phyloP scores from a whole-genome alignment of 139 green algal species.

The Mesostigma viride region DNA sequence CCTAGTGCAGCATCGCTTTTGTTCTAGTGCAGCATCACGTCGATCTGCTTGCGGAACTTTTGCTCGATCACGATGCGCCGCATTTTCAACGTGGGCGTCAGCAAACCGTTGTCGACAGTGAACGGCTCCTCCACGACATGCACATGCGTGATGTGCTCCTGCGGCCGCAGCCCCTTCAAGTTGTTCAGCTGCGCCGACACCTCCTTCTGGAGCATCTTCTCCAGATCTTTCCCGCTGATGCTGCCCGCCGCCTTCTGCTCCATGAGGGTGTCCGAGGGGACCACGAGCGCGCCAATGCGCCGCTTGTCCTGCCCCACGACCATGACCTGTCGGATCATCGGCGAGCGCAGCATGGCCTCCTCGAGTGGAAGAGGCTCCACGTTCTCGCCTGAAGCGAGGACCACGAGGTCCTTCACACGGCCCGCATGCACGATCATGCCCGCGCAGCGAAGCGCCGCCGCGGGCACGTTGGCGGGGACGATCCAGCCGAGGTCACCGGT shows the following conservation, averaged over 20 bases:
- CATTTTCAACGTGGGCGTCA: conserved; percentile 88
- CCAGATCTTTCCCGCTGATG: conserved; percentile 23
- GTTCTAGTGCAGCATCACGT: conserved; percentile 41
- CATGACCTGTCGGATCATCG: conserved; percentile 61
- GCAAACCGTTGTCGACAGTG: conserved; percentile 63
- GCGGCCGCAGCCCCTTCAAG: background rate
- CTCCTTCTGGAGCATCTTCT: conserved; percentile 9
- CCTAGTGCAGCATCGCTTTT: no score
- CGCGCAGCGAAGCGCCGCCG: conserved; percentile 10
- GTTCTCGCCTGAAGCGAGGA: conserved; percentile 81
- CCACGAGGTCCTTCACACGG: conserved; percentile 83
- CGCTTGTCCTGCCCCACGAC: conserved; percentile 57
- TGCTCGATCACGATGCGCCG: conserved; percentile 47
- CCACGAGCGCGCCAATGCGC: conserved; percentile 50
- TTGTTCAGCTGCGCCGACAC: conserved; percentile 7
- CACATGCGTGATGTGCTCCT: conserved; percentile 8
- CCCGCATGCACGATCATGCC: conserved; percentile 40
- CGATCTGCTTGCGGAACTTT: conserved; percentile 38
- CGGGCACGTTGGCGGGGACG: conserved; percentile 14
- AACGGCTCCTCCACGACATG: conserved; percentile 46
- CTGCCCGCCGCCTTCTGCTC: conserved; percentile 17
- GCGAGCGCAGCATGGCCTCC: conserved; percentile 47
- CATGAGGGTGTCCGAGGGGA: conserved; percentile 41
- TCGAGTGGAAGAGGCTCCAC: conserved; percentile 80
- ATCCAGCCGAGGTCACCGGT: conserved; percentile 88